Conservation (phyloP, 805 yeast species). For the Yamadazyma insecticola region DNA sequence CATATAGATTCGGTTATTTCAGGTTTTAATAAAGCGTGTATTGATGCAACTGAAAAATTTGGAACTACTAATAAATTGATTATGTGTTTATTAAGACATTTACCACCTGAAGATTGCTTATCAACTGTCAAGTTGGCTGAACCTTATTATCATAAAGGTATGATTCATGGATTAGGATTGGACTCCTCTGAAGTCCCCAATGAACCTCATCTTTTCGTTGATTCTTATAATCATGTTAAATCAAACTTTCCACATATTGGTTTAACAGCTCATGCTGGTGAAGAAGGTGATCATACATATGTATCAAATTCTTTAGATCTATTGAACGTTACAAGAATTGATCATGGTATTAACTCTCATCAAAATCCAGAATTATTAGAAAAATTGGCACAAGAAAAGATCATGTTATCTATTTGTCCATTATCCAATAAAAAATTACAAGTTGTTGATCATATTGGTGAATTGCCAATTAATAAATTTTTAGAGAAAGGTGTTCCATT, state of each 20-base stretch:
- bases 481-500: constrained; percentile 63
- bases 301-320: constrained; percentile 55
- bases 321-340: constrained; percentile 65
- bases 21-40: constrained; percentile 67
- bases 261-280: constrained; percentile 86
- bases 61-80: constrained; percentile 68
- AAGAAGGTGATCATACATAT: constrained; percentile 76
- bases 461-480: constrained; percentile 61
- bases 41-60: constrained; percentile 52
- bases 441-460: constrained; percentile 62
- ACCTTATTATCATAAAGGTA: constrained; percentile 49
- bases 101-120: constrained; percentile 57
- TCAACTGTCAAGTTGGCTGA: constrained; percentile 52
- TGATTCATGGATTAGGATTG: constrained; percentile 73
- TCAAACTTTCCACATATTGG: constrained; percentile 49
- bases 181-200: constrained; percentile 77
- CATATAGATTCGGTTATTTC: constrained; percentile 53
- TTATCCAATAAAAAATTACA: constrained; percentile 71
- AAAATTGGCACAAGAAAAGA: constrained; percentile 51
- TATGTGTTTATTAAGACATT: constrained; percentile 79
- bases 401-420: constrained; percentile 71
- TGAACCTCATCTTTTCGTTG: constrained; percentile 66
- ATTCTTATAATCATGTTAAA: constrained; percentile 52
- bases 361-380: constrained; percentile 51
- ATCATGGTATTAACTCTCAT: constrained; percentile 71